phyloP scores from a whole-genome alignment of 768 basidiomycete species.

The Podaxis sp. region DNA sequence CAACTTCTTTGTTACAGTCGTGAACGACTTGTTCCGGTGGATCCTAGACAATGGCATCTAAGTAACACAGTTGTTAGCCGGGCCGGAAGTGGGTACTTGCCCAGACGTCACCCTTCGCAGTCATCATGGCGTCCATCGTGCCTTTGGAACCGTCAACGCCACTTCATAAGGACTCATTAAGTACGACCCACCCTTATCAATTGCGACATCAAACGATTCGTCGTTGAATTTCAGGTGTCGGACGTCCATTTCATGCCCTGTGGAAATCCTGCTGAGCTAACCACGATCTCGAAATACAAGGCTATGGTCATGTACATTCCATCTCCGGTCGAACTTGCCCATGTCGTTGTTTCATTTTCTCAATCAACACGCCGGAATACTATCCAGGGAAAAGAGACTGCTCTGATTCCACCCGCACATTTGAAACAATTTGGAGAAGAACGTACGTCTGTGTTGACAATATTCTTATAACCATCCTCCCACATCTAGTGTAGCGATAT shows the following conservation, averaged over 20 bases:
- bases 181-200: constrained; percentile 67
- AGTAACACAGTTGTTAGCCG: too few species aligned
- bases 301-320: constrained; percentile 51
- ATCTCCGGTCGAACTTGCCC: constrained; percentile 54
- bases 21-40: constrained; percentile 70
- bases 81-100: constrained; percentile 30
- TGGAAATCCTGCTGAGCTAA: not conserved
- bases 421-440: not conserved
- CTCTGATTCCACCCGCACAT: not conserved
- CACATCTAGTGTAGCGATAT: constrained; percentile 59
- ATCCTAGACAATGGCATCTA: constrained; percentile 43
- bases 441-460: constrained; percentile 76
- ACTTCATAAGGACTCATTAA: not conserved
- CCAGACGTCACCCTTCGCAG: constrained; percentile 81
- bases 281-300: not conserved
- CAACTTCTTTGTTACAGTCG: constrained; percentile 75
- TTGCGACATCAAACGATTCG: constrained; percentile 70
- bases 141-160: constrained; percentile 28
- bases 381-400: constrained; percentile 24
- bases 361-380: constrained; percentile 77
- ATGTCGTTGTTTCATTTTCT: constrained; percentile 68
- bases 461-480: constrained; percentile 80
- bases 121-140: constrained; percentile 92
- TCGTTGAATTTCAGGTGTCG: constrained; percentile 62
- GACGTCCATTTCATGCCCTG: constrained; percentile 88